phyloP scores from a whole-genome alignment of 495 filamentous ascomycete species.

The Aspergillus haitiensis region DNA sequence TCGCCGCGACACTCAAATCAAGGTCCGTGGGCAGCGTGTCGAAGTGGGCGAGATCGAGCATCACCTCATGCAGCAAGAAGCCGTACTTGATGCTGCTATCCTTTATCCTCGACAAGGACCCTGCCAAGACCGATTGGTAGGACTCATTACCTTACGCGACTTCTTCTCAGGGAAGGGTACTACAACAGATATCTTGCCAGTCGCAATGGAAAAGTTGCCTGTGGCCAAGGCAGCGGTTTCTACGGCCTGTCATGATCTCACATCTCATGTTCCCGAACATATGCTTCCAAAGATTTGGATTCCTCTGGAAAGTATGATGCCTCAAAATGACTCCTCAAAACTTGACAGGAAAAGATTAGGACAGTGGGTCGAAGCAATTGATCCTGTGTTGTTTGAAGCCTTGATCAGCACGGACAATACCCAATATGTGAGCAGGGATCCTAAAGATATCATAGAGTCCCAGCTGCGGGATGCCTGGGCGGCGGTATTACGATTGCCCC shows the following conservation, averaged over 20 bases:
- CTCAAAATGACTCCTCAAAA: conserved; percentile 44
- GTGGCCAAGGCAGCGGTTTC: not conserved
- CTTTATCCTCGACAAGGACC: conserved; percentile 16
- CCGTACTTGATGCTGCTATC: conserved; percentile 18
- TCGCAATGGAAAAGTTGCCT: conserved; percentile 5
- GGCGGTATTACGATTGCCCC: conserved; percentile 23
- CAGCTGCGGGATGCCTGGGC: conserved; percentile 25
- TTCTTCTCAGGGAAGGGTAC: conserved; percentile 5
- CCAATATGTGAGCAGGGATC: not conserved
- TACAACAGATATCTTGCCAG: conserved; percentile 4
- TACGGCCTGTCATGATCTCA: conserved; percentile 5
- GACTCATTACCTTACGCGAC: conserved; percentile 10
- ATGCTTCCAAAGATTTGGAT: conserved; percentile 32
- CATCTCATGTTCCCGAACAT: conserved; percentile 17
- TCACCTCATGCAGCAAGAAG: conserved; percentile 12
- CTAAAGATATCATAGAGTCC: not conserved
- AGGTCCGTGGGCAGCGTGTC: conserved; percentile 48
- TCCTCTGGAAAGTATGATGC: conserved; percentile 25
- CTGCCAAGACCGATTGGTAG: conserved; percentile 13
- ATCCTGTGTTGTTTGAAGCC: not conserved
- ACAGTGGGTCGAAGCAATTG: conserved; percentile 15
- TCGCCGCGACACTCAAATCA: conserved; percentile 48
- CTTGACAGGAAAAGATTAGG: conserved; percentile 33
- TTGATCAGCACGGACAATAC: conserved; percentile 1
- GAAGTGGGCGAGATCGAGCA: conserved; percentile 47